Evolutionary conservation across 805 yeast species (phyloP).

Genomic region (Grigorovia yakushimaensis): DNA sequence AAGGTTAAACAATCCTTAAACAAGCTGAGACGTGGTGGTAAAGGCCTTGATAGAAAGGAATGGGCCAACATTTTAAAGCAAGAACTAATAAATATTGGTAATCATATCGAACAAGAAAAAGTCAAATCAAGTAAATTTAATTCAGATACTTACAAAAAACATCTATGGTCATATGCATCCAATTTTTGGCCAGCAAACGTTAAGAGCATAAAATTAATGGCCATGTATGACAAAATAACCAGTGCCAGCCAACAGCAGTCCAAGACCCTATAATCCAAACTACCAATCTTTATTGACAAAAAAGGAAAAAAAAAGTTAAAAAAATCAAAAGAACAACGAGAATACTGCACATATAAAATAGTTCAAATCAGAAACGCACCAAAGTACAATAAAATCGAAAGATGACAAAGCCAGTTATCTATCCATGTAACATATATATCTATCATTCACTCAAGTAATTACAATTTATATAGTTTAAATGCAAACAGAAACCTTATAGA

Average conservation of each 20-base stretch:
- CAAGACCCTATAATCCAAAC: neutral
- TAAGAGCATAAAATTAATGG: slow-evolving; percentile 59
- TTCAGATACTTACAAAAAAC: slow-evolving; percentile 40
- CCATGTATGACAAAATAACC: slow-evolving; percentile 59
- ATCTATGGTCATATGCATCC: slow-evolving; percentile 77
- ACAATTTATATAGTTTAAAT: neutral
- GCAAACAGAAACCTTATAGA: neutral
- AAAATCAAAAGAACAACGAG: too few species aligned
- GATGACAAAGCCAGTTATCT: neutral
- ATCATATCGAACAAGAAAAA: slow-evolving; percentile 44
- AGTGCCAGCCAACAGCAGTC: slow-evolving; percentile 2
- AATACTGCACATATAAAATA: too few species aligned
- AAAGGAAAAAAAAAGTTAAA: neutral
- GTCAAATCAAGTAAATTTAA: slow-evolving; percentile 21
- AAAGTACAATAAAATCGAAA: neutral
- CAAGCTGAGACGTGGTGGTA: slow-evolving; percentile 58
- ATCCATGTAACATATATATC: neutral
- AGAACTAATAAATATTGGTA: slow-evolving; percentile 66
- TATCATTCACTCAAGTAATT: neutral
- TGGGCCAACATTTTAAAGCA: slow-evolving; percentile 64
- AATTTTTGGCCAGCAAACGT: slow-evolving; percentile 83
- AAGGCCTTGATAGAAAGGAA: slow-evolving; percentile 63
- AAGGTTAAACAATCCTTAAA: slow-evolving; percentile 61
- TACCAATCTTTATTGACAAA: neutral
- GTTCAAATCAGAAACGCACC: too few species aligned